Evolutionary conservation across 2,329 filamentous ascomycete species (phyloP).

Genomic region (Neofusicoccum sp.): DNA sequence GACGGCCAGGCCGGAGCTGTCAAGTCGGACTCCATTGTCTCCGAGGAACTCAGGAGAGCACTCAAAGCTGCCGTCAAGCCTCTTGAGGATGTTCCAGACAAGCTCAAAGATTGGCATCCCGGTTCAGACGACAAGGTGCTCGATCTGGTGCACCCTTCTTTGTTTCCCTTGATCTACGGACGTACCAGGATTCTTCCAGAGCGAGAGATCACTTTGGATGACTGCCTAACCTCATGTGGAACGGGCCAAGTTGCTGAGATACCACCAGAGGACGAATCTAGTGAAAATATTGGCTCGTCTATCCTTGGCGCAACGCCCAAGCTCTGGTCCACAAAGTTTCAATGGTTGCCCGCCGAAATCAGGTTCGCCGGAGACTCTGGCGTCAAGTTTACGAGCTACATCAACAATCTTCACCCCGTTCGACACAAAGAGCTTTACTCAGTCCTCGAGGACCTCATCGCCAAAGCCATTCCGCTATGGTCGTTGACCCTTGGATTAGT

Average conservation of each 20-base stretch:
- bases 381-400: conserved; percentile 47
- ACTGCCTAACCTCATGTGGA: conserved; percentile 19
- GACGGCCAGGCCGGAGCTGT: conserved; percentile 46
- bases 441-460: conserved; percentile 44
- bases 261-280: conserved; percentile 5
- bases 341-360: conserved; percentile 53
- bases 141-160: conserved; percentile 61
- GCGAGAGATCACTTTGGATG: conserved; percentile 19
- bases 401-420: conserved; percentile 52
- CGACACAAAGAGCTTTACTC: conserved; percentile 41
- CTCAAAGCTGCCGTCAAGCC: conserved; percentile 43
- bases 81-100: conserved; percentile 52
- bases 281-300: background rate
- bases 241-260: conserved; percentile 19
- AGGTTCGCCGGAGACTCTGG: conserved; percentile 31
- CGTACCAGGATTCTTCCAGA: conserved; percentile 21
- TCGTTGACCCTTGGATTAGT: background rate
- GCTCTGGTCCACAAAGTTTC: conserved; percentile 35
- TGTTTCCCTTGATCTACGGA: conserved; percentile 27
- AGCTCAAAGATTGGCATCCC: conserved; percentile 61
- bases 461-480: conserved; percentile 47
- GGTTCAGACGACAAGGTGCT: conserved; percentile 55
- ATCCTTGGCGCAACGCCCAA: background rate
- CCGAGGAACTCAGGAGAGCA: conserved; percentile 35
- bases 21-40: conserved; percentile 53